Conservation (phyloP, 2,329 filamentous ascomycete species). For the Coniochaeta hoffmannii region DNA sequence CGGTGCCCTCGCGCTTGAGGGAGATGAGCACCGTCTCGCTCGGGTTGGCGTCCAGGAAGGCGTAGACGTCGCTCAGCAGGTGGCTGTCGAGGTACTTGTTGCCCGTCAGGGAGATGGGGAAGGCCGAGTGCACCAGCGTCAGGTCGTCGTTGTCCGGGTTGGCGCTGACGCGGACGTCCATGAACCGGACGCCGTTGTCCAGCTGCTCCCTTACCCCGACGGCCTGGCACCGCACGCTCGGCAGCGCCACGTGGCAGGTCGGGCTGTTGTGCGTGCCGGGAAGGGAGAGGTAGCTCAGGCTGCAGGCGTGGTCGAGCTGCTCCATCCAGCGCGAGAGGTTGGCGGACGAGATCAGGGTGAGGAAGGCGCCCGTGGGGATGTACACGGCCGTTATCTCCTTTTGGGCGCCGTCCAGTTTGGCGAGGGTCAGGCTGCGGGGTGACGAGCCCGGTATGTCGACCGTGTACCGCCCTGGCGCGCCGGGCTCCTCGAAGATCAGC, state of each 20-base stretch:
- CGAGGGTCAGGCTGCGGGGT: constrained; percentile 52
- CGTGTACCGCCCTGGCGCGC: constrained; percentile 51
- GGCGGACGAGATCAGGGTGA: constrained; percentile 63
- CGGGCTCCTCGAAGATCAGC: constrained; percentile 60
- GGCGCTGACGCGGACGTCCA: constrained; percentile 71
- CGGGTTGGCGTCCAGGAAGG: constrained; percentile 70
- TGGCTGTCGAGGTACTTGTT: constrained; percentile 65
- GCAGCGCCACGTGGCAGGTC: constrained; percentile 75
- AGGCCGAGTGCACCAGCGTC: constrained; percentile 80
- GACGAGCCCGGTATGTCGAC: constrained; percentile 63
- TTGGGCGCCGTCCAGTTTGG: constrained; percentile 35
- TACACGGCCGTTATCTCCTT: constrained; percentile 61
- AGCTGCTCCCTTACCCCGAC: constrained; percentile 72
- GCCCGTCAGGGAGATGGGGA: constrained; percentile 79
- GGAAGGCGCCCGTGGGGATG: constrained; percentile 44
- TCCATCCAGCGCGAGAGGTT: constrained; percentile 74
- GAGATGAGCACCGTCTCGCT: constrained; percentile 79
- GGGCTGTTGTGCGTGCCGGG: constrained; percentile 95
- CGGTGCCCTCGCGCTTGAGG: constrained; percentile 85
- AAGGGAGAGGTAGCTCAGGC: constrained; percentile 76
- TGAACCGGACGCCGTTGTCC: constrained; percentile 83
- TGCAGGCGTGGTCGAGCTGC: constrained; percentile 60
- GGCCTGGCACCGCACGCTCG: constrained; percentile 88
- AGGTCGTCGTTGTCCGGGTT: constrained; percentile 36
- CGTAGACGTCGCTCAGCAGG: constrained; percentile 62